A percentile compares a stretch with the other conserved stretches of the same genome.
Conservation (phyloP, 768 basidiomycete genomes). For the Mycena chlorophos region DNA sequence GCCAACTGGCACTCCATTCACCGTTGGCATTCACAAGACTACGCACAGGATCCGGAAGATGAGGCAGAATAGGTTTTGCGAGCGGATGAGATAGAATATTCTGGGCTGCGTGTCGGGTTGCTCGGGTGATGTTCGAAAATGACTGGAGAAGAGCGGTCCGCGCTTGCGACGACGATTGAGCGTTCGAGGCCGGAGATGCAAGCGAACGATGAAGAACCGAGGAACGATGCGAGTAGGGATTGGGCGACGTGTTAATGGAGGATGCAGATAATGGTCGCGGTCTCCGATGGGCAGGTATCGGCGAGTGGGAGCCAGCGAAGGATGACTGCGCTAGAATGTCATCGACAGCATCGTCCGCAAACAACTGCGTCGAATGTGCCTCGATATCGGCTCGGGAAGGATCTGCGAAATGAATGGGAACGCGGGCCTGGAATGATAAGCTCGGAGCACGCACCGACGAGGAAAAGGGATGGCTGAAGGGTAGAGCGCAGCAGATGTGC, state of each 20-base stretch:
- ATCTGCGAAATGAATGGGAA: constrained; percentile 41
- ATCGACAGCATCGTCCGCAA: constrained; percentile 84
- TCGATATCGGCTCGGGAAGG: constrained; percentile 93
- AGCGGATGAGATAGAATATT: constrained; percentile 94
- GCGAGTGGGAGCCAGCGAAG: constrained; percentile 73
- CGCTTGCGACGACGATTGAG: constrained; percentile 65
- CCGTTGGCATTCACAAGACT: constrained; percentile 88
- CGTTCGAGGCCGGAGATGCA: constrained; percentile 51
- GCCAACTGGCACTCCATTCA: constrained; percentile 94
- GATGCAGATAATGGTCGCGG: constrained; percentile 61
- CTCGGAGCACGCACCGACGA: constrained; percentile 44
- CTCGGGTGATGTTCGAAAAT: constrained; percentile 91
- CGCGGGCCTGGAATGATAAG: not conserved
- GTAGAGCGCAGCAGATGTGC: constrained; percentile 82
- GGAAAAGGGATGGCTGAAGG: constrained; percentile 81
- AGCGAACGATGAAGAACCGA: constrained; percentile 83
- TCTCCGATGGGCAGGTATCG: constrained; percentile 79
- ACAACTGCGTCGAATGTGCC: constrained; percentile 81
- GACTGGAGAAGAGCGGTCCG: constrained; percentile 85
- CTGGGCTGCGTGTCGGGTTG: constrained; percentile 90
- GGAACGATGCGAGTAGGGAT: constrained; percentile 64
- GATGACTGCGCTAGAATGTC: constrained; percentile 82
- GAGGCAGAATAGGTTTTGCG: constrained; percentile 93
- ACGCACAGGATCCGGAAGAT: constrained; percentile 91
- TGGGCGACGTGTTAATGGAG: constrained; percentile 31